Evolutionary conservation across 495 filamentous ascomycete genomes (phyloP), one percentile per base, ranked within the genome.

Genomic region (Talaromyces liani): DNA sequence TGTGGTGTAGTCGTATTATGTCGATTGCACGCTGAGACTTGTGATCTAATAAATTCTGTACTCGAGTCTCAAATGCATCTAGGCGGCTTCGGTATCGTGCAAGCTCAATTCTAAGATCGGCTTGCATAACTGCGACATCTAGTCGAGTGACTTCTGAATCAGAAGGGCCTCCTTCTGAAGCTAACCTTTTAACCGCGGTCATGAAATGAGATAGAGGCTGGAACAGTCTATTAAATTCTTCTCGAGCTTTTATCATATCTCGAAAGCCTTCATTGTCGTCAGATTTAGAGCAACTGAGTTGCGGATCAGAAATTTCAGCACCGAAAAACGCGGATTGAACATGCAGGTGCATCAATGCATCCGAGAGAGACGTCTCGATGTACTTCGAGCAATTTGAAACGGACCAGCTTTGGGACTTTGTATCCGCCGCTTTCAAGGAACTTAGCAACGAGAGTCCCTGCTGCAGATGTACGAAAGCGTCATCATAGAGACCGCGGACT

Each of bases 401-500:
- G 1, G n/a, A 3, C 18, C 6, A 36, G 31, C 10, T 7, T 12
- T 14, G 27, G n/a, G n/a, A 36, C 39, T 60, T 45, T 6, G 29
- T 62, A 31, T 49, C 29, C 29, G 41, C 10, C 14, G 25, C 8
- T 22, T 33, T 9, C 6, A 20, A 20, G 8, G 65, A 63, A 34
- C 63, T 57, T 7, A 71, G 6, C 18, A 71, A 68, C 1, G 34
- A 18, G 3, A 68, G 25, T 3, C 69, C 69, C 27, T 64, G 53
- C 18, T 54, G 55, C 1, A 71, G 55, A 63, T 71, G 69, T 16
- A 57, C 1, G 16, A 69, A 62, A 1, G 67, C 69, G 1, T 49
- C 27, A 22, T 69, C 60, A 58, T 69, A 71, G 8, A 66, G 61
- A 34, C 69, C 69, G 10, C 69, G 65, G 5, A 66, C 9, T 20